Percentiles rank a stretch among this genome's conserved stretches.
Evolutionary conservation across 2,329 filamentous ascomycete genomes (phyloP).

Genomic region (Hirsutella minnesotensis): DNA sequence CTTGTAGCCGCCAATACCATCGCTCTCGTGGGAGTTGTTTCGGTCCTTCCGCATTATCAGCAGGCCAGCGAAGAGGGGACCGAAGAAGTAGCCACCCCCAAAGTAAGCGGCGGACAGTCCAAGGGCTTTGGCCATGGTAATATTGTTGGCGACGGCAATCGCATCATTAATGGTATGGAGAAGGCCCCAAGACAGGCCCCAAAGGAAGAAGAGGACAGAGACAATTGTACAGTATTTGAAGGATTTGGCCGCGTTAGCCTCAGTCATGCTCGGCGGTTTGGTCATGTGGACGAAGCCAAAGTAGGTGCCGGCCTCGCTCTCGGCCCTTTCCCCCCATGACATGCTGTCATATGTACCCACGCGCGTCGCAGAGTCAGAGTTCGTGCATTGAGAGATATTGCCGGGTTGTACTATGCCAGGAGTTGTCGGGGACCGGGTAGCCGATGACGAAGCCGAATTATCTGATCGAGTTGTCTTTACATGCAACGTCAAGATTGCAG

Average conservation of each 20-base stretch:
- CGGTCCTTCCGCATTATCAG: constrained; percentile 59
- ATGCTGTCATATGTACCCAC: constrained; percentile 18
- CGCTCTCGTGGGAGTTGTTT: constrained; percentile 34
- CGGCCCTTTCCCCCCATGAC: constrained; percentile 22
- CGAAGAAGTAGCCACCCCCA: constrained; percentile 56
- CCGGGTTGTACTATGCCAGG: too few relatives aligned
- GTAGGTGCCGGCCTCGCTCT: constrained; percentile 45
- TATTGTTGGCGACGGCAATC: constrained; percentile 49
- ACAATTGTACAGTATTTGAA: constrained; percentile 64
- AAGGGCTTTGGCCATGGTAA: constrained; percentile 49
- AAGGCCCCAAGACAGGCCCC: constrained; percentile 84
- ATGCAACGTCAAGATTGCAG: too few relatives aligned
- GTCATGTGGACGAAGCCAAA: constrained; percentile 70
- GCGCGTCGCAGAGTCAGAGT: too few relatives aligned
- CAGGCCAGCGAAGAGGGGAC: constrained; percentile 56
- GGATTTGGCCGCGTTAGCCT: constrained; percentile 50
- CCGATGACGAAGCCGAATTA: too few relatives aligned
- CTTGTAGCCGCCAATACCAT: constrained; percentile 56
- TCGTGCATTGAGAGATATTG: too few relatives aligned
- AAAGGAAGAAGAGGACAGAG: constrained; percentile 73
- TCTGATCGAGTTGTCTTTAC: too few relatives aligned
- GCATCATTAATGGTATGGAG: constrained; percentile 69
- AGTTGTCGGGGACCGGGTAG: too few relatives aligned
- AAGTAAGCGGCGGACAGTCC: constrained; percentile 63
- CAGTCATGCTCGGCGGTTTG: constrained; percentile 58